A percentile compares a stretch with the other conserved stretches of the same genome.
Evolutionary conservation across 23 red algal species (phyloP).

Genomic region (Agarophyton chilense): DNA sequence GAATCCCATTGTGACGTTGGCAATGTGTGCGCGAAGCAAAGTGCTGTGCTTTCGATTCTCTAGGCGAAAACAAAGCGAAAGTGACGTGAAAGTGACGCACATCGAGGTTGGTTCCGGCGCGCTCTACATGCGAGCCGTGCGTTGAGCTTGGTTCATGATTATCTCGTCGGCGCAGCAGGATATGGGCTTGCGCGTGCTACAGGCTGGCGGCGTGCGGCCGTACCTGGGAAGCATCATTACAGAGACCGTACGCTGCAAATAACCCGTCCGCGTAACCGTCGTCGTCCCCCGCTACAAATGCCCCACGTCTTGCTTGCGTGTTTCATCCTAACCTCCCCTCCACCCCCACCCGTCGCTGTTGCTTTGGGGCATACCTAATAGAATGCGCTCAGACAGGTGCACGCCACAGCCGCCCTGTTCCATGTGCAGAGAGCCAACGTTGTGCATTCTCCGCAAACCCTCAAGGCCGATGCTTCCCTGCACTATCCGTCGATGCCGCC

Average conservation of each 20-base stretch:
- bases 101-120: not conserved
- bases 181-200: not conserved
- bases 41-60: no score
- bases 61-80: no score
- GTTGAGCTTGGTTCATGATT: not conserved
- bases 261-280: not conserved
- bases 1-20: no score
- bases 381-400: not conserved
- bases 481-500: not conserved
- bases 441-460: not conserved
- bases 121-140: not conserved
- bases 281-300: no score
- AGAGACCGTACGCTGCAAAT: not conserved
- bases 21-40: no score
- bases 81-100: no score
- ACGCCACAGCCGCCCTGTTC: not conserved
- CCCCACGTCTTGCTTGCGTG: no score
- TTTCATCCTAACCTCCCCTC: no score
- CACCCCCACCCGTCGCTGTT: no score
- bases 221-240: not conserved
- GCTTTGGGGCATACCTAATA: no score
- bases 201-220: not conserved
- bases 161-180: not conserved
- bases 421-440: not conserved
- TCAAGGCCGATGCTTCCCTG: slow-evolving; percentile 38